phyloP scores from a whole-genome alignment of 2,329 filamentous ascomycete genomes.

The Phyllosticta paracitricarpa region DNA sequence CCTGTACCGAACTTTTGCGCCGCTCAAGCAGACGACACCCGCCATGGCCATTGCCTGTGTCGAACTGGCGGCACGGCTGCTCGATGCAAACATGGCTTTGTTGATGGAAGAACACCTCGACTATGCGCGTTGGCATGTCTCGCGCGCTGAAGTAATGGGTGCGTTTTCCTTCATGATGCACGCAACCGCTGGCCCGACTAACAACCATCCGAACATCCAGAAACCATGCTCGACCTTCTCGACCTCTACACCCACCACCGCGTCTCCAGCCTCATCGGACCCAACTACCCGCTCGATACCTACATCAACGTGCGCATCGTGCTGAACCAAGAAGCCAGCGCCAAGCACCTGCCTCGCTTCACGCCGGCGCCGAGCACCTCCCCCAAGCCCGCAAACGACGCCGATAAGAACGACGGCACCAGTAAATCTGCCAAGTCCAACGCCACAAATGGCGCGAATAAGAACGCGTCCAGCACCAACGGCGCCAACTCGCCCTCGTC shows the following conservation, averaged over 20 bases:
- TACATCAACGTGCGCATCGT: conserved; percentile 82
- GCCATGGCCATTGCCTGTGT: conserved; percentile 74
- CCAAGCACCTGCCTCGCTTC: conserved; percentile 36
- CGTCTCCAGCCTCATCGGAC: conserved; percentile 62
- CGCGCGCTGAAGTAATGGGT: conserved; percentile 37
- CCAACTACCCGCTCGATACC: conserved; percentile 59
- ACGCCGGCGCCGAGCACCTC: conserved; percentile 37
- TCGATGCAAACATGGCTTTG: conserved; percentile 44
- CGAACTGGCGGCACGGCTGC: conserved; percentile 67
- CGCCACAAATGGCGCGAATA: conserved; percentile 12
- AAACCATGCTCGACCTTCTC: conserved; percentile 81
- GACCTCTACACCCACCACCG: conserved; percentile 87
- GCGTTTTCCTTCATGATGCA: conserved; percentile 1
- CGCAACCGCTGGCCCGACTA: neutral
- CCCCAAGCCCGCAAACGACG: conserved; percentile 18
- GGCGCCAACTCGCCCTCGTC: conserved; percentile 22
- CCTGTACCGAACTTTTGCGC: conserved; percentile 85
- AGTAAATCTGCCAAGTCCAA: conserved; percentile 23
- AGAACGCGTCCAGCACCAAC: neutral
- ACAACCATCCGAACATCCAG: conserved; percentile 27
- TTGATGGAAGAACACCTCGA: conserved; percentile 35
- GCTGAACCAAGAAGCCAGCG: conserved; percentile 71
- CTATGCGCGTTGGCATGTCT: conserved; percentile 38
- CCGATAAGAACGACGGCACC: conserved; percentile 12
- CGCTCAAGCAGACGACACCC: conserved; percentile 80